These are phyloP conservation scores for Cruciata laevipes DNA, from an alignment of 257 asterid species.

Conservation along the genomic window DNA sequence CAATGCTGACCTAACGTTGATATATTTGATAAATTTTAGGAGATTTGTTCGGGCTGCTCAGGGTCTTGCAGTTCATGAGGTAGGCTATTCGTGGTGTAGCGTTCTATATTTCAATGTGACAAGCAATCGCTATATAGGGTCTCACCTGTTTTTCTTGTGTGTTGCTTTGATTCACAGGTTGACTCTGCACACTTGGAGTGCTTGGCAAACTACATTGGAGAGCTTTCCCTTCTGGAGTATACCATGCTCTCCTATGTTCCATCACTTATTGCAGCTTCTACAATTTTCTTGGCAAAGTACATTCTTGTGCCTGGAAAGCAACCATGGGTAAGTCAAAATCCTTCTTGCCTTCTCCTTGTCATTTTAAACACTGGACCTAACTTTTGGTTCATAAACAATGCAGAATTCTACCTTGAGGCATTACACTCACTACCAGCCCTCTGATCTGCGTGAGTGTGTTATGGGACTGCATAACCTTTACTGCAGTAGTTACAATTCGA, in stretches of 20 bases:
- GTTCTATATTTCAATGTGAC: not conserved
- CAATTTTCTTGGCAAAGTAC: constrained; percentile 44
- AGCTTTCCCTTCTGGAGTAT: constrained; percentile 45
- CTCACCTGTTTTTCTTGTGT: not conserved
- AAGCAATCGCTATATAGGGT: not conserved
- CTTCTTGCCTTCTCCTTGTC: not conserved
- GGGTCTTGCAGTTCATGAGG: constrained; percentile 56
- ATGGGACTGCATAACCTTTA: constrained; percentile 36
- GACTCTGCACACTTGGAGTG: constrained; percentile 71
- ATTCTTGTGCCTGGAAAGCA: constrained; percentile 30
- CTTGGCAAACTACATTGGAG: constrained; percentile 46
- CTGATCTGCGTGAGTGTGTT: constrained; percentile 39
- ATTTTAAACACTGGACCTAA: not conserved
- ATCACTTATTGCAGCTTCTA: constrained; percentile 46
- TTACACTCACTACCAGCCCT: constrained; percentile 39
- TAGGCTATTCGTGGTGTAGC: constrained; percentile 11
- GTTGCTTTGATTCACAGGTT: constrained; percentile 6
- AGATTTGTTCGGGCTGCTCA: constrained; percentile 86
- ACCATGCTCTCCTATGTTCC: constrained; percentile 42
- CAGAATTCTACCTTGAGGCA: constrained; percentile 52
- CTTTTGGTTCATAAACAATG: constrained; percentile 2
- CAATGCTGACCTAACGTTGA: constrained; percentile 7
- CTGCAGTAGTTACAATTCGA: constrained; percentile 33
- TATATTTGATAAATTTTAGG: constrained; percentile 33
- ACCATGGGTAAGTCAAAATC: constrained; percentile 48